Conservation (phyloP, 2,329 filamentous ascomycete species). For the Trichoderma pleuroti region DNA sequence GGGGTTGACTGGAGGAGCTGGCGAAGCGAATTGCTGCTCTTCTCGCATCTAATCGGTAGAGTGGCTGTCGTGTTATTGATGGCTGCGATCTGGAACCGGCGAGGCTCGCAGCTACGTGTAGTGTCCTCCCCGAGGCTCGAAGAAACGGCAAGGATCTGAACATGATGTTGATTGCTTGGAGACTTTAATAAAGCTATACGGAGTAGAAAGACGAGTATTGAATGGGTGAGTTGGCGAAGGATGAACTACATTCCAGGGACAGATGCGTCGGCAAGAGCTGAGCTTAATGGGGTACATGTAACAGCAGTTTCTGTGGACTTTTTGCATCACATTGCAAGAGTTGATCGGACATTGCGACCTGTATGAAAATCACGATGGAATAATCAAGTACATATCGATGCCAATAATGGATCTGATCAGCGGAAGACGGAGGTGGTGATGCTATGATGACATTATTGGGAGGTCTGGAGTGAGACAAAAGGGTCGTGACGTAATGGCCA, state of each 20-base stretch:
- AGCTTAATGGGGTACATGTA: not conserved
- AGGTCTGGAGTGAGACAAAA: no score
- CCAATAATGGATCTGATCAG: not conserved
- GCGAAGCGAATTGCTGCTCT: not conserved
- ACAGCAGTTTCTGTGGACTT: not conserved
- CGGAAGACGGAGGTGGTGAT: not conserved
- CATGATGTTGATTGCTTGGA: conserved; percentile 24
- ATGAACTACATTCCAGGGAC: not conserved
- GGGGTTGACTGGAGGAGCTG: conserved; percentile 23
- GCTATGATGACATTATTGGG: conserved; percentile 15
- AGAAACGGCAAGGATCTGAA: conserved; percentile 27
- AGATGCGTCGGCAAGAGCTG: not conserved
- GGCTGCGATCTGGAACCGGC: conserved; percentile 18
- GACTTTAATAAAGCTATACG: not conserved
- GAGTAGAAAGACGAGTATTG: not conserved
- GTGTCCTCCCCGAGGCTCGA: not conserved
- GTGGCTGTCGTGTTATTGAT: conserved; percentile 26
- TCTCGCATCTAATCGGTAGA: not conserved
- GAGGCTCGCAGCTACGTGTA: not conserved
- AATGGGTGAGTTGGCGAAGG: not conserved
- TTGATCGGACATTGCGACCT: not conserved
- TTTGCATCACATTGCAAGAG: not conserved
- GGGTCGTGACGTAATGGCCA: conserved; percentile 20
- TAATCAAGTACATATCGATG: not conserved
- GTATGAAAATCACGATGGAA: not conserved